These are phyloP conservation scores for Pythium apleroticum DNA, from an alignment of 352 stramenopile genomes.

Conservation along the genomic window DNA sequence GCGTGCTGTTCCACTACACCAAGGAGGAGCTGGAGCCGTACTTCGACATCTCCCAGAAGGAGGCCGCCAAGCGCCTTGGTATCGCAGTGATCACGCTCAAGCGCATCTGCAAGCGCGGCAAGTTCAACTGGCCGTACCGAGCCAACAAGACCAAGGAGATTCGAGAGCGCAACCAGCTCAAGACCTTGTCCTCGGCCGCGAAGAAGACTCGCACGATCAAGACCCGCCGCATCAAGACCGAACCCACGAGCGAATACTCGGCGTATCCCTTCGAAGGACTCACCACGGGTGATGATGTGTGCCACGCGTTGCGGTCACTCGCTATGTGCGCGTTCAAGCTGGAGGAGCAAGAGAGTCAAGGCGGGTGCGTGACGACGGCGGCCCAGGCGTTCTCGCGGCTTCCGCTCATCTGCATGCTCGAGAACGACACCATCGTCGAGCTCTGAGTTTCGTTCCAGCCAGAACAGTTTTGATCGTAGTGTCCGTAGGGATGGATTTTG, in stretches of 20 bases:
- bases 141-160: slow-evolving; percentile 28
- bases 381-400: slow-evolving; percentile 27
- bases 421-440: slow-evolving; percentile 23
- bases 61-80: slow-evolving; percentile 41
- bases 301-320: slow-evolving; percentile 24
- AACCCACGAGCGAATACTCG: neutral
- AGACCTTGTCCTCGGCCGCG: neutral
- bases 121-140: slow-evolving; percentile 63
- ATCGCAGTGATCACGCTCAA: slow-evolving; percentile 72
- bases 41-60: slow-evolving; percentile 52
- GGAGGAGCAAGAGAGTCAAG: slow-evolving; percentile 17
- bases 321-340: slow-evolving; percentile 26
- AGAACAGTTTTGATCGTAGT: slow-evolving; percentile 1
- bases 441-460: slow-evolving; percentile 6
- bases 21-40: slow-evolving; percentile 35
- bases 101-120: slow-evolving; percentile 51
- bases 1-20: slow-evolving; percentile 43
- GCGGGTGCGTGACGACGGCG: slow-evolving; percentile 12
- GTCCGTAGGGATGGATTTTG: neutral
- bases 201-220: neutral
- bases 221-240: neutral
- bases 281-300: slow-evolving; percentile 6
- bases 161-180: slow-evolving; percentile 11
- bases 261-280: slow-evolving; percentile 8
- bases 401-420: slow-evolving; percentile 25